Conservation (phyloP, 176 grass and related monocot genomes). For the Puccinellia tenuiflora region DNA sequence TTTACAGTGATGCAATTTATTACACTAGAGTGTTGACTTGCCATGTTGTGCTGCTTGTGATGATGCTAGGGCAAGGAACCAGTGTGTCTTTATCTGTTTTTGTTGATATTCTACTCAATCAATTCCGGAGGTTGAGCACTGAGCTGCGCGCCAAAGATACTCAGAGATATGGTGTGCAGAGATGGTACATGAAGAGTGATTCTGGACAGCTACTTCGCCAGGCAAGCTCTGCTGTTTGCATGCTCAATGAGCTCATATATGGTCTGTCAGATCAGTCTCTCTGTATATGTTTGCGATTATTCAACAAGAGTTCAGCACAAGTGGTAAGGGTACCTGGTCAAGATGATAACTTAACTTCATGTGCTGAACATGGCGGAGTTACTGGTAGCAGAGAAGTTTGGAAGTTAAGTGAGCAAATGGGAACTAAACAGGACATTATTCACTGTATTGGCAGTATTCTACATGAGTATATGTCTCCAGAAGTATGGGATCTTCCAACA, state of each 20-base stretch:
- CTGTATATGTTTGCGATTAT: conserved; percentile 49
- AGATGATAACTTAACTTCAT: conserved; percentile 16
- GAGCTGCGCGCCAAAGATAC: conserved; percentile 50
- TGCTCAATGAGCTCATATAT: conserved; percentile 95
- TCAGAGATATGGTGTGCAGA: conserved; percentile 39
- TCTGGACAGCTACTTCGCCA: conserved; percentile 61
- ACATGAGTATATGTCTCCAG: conserved; percentile 74
- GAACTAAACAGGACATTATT: conserved; percentile 42
- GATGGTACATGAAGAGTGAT: conserved; percentile 46
- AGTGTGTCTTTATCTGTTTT: conserved; percentile 51
- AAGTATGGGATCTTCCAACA: conserved; percentile 87
- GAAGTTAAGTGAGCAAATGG: conserved; percentile 40
- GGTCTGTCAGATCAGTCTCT: conserved; percentile 75
- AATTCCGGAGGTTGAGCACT: conserved; percentile 69
- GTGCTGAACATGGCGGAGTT: conserved; percentile 2
- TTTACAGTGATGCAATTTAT: conserved; percentile 11
- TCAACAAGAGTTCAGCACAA: conserved; percentile 39
- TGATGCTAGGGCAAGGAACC: conserved; percentile 49
- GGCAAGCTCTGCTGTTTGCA: conserved; percentile 76
- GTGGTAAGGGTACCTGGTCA: conserved; percentile 14
- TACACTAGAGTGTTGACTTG: not conserved
- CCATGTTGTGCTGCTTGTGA: conserved; percentile 27
- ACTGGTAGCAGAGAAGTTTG: conserved; percentile 39
- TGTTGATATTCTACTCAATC: conserved; percentile 80
- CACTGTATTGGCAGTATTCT: conserved; percentile 77